phyloP scores from a whole-genome alignment of 805 yeast genomes.

The Myxozyma sirexii region DNA sequence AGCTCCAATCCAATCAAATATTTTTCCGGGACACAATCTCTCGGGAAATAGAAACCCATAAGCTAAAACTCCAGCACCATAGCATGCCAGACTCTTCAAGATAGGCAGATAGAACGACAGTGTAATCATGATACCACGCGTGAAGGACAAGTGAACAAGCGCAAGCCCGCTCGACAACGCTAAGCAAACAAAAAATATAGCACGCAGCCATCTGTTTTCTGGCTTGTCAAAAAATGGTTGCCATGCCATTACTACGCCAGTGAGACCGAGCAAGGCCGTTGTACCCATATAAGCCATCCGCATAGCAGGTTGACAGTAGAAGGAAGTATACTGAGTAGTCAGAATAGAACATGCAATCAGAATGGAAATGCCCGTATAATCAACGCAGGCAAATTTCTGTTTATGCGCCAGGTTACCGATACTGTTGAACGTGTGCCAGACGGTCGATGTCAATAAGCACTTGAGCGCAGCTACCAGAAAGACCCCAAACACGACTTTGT shows the following conservation, averaged over 20 bases:
- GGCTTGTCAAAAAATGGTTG: conserved; percentile 89
- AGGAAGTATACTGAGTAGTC: conserved; percentile 79
- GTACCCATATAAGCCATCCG: conserved; percentile 58
- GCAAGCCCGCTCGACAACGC: conserved; percentile 76
- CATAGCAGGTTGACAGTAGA: conserved; percentile 59
- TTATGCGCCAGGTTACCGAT: conserved; percentile 62
- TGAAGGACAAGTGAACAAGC: conserved; percentile 55
- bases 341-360: conserved; percentile 87
- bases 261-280: conserved; percentile 65
- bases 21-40: conserved; percentile 54
- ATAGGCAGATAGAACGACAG: conserved; percentile 66
- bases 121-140: conserved; percentile 59
- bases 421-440: conserved; percentile 91
- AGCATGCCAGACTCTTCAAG: conserved; percentile 70
- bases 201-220: conserved; percentile 76
- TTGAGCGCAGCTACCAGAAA: conserved; percentile 73
- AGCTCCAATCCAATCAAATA: conserved; percentile 64
- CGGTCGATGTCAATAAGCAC: conserved; percentile 75
- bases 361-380: conserved; percentile 91
- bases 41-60: conserved; percentile 91
- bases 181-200: conserved; percentile 75
- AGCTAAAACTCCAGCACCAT: conserved; percentile 78
- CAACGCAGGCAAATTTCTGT: conserved; percentile 85
- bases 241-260: conserved; percentile 85
- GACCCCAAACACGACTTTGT: conserved; percentile 58